Evolutionary conservation across 495 filamentous ascomycete genomes (phyloP).

Genomic region (Penicillium antarcticum): DNA sequence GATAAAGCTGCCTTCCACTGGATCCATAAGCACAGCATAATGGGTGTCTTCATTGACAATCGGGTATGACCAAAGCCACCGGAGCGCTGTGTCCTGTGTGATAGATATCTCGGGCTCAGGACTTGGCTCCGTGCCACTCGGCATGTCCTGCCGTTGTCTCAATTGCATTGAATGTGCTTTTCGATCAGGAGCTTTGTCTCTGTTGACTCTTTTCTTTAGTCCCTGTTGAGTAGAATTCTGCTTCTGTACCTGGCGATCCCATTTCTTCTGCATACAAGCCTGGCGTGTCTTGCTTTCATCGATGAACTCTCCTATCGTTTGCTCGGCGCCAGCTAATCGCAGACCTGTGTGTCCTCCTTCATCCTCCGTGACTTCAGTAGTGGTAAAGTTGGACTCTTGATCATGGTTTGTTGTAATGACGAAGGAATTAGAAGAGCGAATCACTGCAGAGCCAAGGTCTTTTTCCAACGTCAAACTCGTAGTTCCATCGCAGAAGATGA

Average conservation of each 20-base stretch:
- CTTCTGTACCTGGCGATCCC: constrained; percentile 27
- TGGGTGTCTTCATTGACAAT: constrained; percentile 52
- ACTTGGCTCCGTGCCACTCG: background rate
- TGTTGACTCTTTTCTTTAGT: background rate
- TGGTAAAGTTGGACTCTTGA: constrained; percentile 7
- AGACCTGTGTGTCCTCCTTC: constrained; percentile 18
- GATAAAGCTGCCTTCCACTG: constrained; percentile 36
- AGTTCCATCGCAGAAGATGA: constrained; percentile 51
- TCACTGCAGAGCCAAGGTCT: constrained; percentile 44
- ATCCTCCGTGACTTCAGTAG: constrained; percentile 7
- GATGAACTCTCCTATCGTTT: constrained; percentile 32
- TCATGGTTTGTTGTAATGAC: constrained; percentile 59
- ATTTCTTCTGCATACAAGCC: constrained; percentile 36
- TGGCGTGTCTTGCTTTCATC: constrained; percentile 39
- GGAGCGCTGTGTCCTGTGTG: constrained; percentile 27
- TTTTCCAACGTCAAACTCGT: constrained; percentile 53
- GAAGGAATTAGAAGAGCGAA: constrained; percentile 43
- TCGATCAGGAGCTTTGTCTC: background rate
- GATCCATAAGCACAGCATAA: constrained; percentile 51
- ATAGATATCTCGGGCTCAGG: constrained; percentile 17
- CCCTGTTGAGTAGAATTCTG: constrained; percentile 6
- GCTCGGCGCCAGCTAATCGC: constrained; percentile 9
- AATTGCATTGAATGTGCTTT: background rate
- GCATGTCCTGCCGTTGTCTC: background rate
- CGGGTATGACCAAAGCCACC: constrained; percentile 47